phyloP scores from a whole-genome alignment of 2,329 filamentous ascomycete genomes.

The Pseudocercospora eumusae region DNA sequence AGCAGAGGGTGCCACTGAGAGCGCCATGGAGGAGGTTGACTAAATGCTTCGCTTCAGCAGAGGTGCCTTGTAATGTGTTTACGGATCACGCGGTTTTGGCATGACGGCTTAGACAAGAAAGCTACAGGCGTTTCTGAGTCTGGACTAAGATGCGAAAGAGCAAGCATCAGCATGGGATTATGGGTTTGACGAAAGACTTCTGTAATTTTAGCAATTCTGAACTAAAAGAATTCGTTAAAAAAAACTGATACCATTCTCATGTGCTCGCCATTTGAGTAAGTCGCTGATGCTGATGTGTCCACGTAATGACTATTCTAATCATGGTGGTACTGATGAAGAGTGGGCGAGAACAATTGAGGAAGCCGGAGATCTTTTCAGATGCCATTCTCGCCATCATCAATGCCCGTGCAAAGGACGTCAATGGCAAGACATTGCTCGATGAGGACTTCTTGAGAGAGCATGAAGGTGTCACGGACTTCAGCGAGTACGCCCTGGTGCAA shows the following conservation, averaged over 20 bases:
- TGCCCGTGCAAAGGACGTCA: constrained; percentile 62
- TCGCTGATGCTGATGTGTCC: neutral
- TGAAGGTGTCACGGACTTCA: constrained; percentile 68
- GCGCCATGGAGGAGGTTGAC: constrained; percentile 99
- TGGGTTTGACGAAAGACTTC: constrained; percentile 16
- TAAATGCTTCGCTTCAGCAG: constrained; percentile 54
- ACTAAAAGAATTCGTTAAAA: constrained; percentile 6
- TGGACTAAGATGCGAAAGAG: constrained; percentile 16
- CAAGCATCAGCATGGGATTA: constrained; percentile 20
- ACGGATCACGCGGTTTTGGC: constrained; percentile 26
- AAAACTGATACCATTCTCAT: neutral
- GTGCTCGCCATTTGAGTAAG: neutral
- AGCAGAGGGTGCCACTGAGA: constrained; percentile 72
- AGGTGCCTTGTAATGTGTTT: constrained; percentile 26
- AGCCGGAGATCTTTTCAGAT: constrained; percentile 71
- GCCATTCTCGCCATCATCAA: constrained; percentile 72
- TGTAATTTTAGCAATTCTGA: constrained; percentile 20
- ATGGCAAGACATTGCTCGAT: constrained; percentile 71
- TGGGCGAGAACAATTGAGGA: constrained; percentile 33
- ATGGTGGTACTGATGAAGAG: neutral
- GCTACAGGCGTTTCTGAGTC: constrained; percentile 19
- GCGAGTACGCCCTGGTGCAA: constrained; percentile 68
- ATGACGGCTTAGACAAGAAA: constrained; percentile 26
- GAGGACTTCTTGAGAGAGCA: constrained; percentile 75
- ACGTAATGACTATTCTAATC: neutral